A percentile compares a stretch with the other conserved stretches of the same genome.
These are phyloP conservation scores for Starmerella floricola DNA, from an alignment of 805 yeast species.

Conservation along the genomic window DNA sequence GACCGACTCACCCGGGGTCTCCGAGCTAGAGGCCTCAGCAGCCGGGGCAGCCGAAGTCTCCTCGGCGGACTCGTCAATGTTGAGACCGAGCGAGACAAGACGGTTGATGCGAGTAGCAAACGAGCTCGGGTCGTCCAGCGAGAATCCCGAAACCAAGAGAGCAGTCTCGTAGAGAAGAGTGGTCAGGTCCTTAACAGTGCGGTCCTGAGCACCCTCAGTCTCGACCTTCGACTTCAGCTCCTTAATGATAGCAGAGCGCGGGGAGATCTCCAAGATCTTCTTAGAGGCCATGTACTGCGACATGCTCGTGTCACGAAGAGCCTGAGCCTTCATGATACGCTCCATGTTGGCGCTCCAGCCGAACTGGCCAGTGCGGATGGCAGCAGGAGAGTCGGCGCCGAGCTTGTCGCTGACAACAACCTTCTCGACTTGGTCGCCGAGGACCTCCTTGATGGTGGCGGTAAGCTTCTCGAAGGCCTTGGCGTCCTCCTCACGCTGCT, in stretches of 20 bases:
- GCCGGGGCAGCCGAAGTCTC: slow-evolving; percentile 32
- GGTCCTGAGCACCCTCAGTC: slow-evolving; percentile 93
- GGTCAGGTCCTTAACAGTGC: slow-evolving; percentile 96
- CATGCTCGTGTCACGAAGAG: slow-evolving; percentile 97
- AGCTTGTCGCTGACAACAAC: slow-evolving; percentile 96
- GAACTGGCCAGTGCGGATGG: slow-evolving; percentile 98
- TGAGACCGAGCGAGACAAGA: slow-evolving; percentile 92
- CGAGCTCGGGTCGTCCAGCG: slow-evolving; percentile 95
- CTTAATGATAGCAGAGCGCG: slow-evolving; percentile 86
- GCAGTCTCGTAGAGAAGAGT: slow-evolving; percentile 96
- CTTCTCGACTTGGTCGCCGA: slow-evolving; percentile 98
- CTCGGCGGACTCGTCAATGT: slow-evolving; percentile 62
- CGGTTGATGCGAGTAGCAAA: slow-evolving; percentile 97
- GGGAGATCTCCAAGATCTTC: slow-evolving; percentile 98
- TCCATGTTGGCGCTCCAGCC: slow-evolving; percentile 99
- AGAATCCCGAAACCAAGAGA: slow-evolving; percentile 94
- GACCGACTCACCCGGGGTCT: slow-evolving; percentile 75
- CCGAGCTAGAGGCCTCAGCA: slow-evolving; percentile 34
- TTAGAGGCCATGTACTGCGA: slow-evolving; percentile 98
- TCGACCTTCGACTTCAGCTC: slow-evolving; percentile 96
- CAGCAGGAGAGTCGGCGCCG: slow-evolving; percentile 93
- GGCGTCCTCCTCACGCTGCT: slow-evolving; percentile 80
- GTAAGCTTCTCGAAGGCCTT: slow-evolving; percentile 88
- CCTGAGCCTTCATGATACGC: slow-evolving; percentile 99
- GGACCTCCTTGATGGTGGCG: slow-evolving; percentile 88